Base-by-base conservation (phyloP, 2,329 filamentous ascomycete genomes). In the Bipolaris victoriae region DNA sequence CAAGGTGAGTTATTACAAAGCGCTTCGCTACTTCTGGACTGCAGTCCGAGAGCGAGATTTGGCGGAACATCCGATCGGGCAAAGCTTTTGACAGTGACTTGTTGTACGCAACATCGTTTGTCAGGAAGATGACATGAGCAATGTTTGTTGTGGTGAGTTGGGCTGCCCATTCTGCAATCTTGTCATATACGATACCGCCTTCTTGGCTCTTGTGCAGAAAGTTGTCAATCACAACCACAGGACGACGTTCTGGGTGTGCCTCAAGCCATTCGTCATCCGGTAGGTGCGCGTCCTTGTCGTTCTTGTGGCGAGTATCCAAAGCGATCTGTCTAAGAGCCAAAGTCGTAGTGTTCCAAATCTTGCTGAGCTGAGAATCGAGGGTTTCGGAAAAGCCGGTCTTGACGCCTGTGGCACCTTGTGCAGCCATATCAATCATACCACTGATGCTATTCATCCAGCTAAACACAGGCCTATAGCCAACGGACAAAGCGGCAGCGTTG, bases 381-480 rank as follows among this genome's bases (percentile, higher is more conserved):
- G 92, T 97, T 73, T 97, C 94, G 0, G 91, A 96, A 72, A 98
- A 97, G 7, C 93, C 93, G 5, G 92, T 90, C 78, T 98, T 97
- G 56, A 96, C 90, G 11, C 94, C 94, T 18, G 94, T 96, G 11
- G 95, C 95, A 66, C 93, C 91, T 74, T 97, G 94, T 1, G 95
- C 91, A 20, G 94, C 95, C 36, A 98, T 84, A 67, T 98, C 95
- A 62, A 97, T 83, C 78, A 97, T 86, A 73, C 92, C 96, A 77
- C 91, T 96, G 64, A 98, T 86, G 70, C 88, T 97, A 76, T 98
- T 97, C 78, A 96, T 90, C 91, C 93, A 98, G 0, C 91, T 96
- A 75, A 99, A 99, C 0, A 99, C 87, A 0, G 95, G 95, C 7
- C 90, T 84, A 73, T 97, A 98, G 7, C 95, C 94, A 47, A 98